phyloP scores from a whole-genome alignment of 768 basidiomycete genomes.

The Tylopilus intermedius region DNA sequence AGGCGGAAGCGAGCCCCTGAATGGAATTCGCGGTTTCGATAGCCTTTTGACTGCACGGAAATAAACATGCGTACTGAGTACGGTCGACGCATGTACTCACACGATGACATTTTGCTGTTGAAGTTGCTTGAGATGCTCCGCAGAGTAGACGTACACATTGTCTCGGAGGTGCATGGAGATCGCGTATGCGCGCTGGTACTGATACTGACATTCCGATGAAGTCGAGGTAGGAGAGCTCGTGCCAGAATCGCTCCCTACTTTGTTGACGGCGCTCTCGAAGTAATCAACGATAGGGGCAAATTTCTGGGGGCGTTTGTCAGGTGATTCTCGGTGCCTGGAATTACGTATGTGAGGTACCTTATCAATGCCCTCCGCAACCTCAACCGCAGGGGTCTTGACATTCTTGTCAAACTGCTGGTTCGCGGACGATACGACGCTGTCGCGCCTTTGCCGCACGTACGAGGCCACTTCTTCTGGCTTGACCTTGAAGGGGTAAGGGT shows the following conservation, averaged over 20 bases:
- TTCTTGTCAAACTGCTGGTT: constrained; percentile 63
- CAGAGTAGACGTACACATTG: constrained; percentile 59
- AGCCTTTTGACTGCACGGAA: constrained; percentile 53
- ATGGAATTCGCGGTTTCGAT: constrained; percentile 63
- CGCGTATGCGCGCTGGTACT: constrained; percentile 69
- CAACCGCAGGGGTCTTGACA: constrained; percentile 58
- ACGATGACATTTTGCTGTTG: constrained; percentile 61
- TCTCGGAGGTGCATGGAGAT: constrained; percentile 62
- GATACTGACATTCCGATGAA: constrained; percentile 58
- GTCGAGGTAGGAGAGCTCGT: constrained; percentile 42
- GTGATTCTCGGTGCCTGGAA: constrained; percentile 7
- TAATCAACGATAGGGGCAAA: constrained; percentile 75
- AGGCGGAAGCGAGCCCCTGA: constrained; percentile 53
- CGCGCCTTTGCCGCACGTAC: constrained; percentile 53
- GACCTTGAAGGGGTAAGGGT: constrained; percentile 71
- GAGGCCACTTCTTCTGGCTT: constrained; percentile 66
- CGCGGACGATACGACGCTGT: constrained; percentile 49
- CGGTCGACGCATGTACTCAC: constrained; percentile 36
- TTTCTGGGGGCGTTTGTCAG: constrained; percentile 36
- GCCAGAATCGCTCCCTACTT: constrained; percentile 40
- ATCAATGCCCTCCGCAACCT: constrained; percentile 65
- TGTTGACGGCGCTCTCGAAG: constrained; percentile 57
- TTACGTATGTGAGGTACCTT: constrained; percentile 44
- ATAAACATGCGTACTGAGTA: constrained; percentile 6
- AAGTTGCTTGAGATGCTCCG: constrained; percentile 67